phyloP scores from a whole-genome alignment of 2,329 filamentous ascomycete species.

The Podosphaera aphanis region DNA sequence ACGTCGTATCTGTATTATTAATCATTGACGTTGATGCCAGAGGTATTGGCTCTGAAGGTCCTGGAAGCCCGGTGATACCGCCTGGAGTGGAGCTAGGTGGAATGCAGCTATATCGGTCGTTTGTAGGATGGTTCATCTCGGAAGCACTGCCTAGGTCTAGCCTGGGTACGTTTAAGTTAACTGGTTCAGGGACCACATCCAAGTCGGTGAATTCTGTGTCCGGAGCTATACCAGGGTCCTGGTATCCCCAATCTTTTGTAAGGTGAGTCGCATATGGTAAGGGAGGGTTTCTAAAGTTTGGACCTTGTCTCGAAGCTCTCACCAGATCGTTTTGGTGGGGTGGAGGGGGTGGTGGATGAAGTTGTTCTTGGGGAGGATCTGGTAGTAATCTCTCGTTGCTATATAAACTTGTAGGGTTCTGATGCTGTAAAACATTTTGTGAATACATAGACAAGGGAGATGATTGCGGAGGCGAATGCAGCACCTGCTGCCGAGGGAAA shows the following conservation, averaged over 20 bases:
- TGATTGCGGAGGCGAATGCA: not conserved
- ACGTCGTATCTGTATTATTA: conserved; percentile 6
- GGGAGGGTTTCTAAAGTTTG: conserved; percentile 8
- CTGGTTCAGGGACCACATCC: conserved; percentile 27
- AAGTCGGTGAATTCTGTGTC: conserved; percentile 44
- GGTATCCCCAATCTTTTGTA: conserved; percentile 41
- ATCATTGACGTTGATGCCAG: conserved; percentile 13
- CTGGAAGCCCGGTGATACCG: conserved; percentile 3
- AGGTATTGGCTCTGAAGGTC: conserved; percentile 10
- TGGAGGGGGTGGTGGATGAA: conserved; percentile 12
- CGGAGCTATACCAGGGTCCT: conserved; percentile 40
- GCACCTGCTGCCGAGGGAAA: not conserved
- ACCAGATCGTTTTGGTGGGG: conserved; percentile 14
- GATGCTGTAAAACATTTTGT: not conserved
- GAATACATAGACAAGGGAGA: not conserved
- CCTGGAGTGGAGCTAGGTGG: not conserved
- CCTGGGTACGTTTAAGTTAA: not conserved
- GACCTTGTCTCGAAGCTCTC: conserved; percentile 9
- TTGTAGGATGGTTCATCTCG: not conserved
- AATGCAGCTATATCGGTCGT: not conserved
- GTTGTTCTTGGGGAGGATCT: conserved; percentile 4
- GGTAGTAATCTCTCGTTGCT: conserved; percentile 1
- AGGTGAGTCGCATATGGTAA: conserved; percentile 29
- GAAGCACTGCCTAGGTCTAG: not conserved
- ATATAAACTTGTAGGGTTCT: not conserved